Evolutionary conservation across 164 flowering plant genomes (phyloP), one percentile per base, ranked within the genome.

Genomic region (Taxillus chinensis): DNA sequence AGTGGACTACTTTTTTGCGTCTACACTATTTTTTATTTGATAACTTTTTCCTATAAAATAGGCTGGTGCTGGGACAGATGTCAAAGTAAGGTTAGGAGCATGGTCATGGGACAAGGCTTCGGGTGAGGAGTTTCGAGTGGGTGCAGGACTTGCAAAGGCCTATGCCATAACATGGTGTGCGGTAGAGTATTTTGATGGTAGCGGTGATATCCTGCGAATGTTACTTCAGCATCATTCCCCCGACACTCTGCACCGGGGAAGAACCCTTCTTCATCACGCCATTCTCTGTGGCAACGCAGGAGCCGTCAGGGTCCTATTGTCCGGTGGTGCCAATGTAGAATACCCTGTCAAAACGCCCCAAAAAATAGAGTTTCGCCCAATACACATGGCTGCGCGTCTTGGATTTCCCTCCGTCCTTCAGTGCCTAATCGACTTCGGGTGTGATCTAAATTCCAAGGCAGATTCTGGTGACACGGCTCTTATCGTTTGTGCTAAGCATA

Each of bases 81-180:
- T 64, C 62, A 66, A 69, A 55, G 88, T 81, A 38, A 75, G 75
- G 50, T 70, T 86, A 3, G 95, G 95, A 61, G 95, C 89, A 40
- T 88, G 95, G 95, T 84, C 86, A 12, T 88, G 95, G 95, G 92
- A 86, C 62, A 63, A 52, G 4, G 64, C 76, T 49, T 67, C 91
- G 3, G 90, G 86, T 7, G 91, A 88, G 76, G 95, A 86, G 68
- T 71, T 81, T 56, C 79, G 86, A 38, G 95, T 88, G 12, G 91
- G 95, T 43, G 89, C 95, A 37, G 88, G 95, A 62, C 67, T 88
- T 4, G 89, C 82, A 7, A 91, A 88, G 62, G 91, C 91, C 16
- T 86, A 84, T 61, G 45, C 73, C 37, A 72, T 81, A 65, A 70
- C 80, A 12, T 88, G 95, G 91, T 88, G 87, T 68, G 91, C 91